These are phyloP conservation scores for Euphorbia schlechtendalii DNA, from an alignment of 441 rosid species.

Conservation along the genomic window DNA sequence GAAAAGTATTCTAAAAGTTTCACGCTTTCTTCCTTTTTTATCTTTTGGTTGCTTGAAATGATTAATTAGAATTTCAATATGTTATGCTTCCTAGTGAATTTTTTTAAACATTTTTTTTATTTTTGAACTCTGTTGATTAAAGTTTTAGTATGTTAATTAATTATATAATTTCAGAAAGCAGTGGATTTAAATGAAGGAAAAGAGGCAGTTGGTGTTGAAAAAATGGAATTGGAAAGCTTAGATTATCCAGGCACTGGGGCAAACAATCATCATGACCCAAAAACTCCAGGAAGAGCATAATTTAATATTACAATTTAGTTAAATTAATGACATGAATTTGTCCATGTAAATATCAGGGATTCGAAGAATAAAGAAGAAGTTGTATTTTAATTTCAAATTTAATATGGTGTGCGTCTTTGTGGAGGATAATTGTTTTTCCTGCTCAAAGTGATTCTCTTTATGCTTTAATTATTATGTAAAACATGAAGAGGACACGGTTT, in stretches of 20 bases:
- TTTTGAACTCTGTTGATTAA: background rate
- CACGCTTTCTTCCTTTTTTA: no score
- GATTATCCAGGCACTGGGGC: conserved; percentile 81
- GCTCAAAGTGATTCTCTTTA: background rate
- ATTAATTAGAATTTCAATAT: no score
- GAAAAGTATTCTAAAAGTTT: no score
- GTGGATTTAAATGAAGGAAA: conserved; percentile 13
- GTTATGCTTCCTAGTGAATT: background rate
- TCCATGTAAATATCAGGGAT: background rate
- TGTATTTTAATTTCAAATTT: background rate
- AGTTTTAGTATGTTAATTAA: background rate
- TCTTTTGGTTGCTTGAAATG: no score
- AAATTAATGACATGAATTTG: background rate
- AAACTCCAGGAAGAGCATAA: conserved; percentile 46
- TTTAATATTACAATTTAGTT: background rate
- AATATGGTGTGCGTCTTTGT: background rate
- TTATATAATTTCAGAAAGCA: conserved; percentile 22
- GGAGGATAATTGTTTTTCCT: background rate
- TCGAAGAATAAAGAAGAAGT: background rate
- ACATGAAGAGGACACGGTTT: background rate
- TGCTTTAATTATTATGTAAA: background rate
- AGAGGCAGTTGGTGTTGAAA: conserved; percentile 22
- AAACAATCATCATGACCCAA: conserved; percentile 65
- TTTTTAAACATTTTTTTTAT: background rate
- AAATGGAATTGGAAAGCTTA: conserved; percentile 44